Evolutionary conservation across 306 rosid species (phyloP), one percentile per base, ranked within the genome.

Genomic region (Rosa lucieae): DNA sequence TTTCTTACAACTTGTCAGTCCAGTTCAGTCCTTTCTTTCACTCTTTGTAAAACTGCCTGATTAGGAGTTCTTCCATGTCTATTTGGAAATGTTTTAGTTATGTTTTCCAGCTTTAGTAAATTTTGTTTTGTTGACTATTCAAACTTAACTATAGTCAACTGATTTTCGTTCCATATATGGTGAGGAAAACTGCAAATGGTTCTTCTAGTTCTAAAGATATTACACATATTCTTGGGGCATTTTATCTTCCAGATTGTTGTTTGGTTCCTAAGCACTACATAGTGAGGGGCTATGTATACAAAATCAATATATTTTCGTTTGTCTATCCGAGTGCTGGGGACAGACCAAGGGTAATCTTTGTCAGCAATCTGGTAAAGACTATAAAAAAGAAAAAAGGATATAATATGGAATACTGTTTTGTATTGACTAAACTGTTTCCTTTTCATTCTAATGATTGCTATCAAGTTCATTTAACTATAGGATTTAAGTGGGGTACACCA

Each of bases 11-110:
- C 61, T 70, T 43, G 47, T 56, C 39, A 32, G 9, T 69, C 55
- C 66, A 21, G 69, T 78, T 37, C 42, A 37, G 40, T 62, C 12
- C 49, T 62, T 69, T 39, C 61, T 51, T 58, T 11, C 32, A 58
- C 9, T 58, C 4, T 49, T 21, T 47, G 63, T 40, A 47, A 21
- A 49, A 44, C 20, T 69, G 62, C 58, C 70, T 49, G 47, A 42
- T 35, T 76, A n/a, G 44, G 26, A 48, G 47, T 76, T 69, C 35
- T 21, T 49, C 29, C 48, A 6, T 79, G 77, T 47, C 44, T 62
- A 5, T n/a, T 26, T 74, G 74, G 70, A 21, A 32, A 10, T 47
- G 35, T 55, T 56, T 46, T 48, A 7, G 10, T 55, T 32, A 1
- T 26, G 61, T 29, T 71, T 66, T 71, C 15, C 69, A 70, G 76